phyloP scores from a whole-genome alignment of 345 rosid species.

The Draba incana region DNA sequence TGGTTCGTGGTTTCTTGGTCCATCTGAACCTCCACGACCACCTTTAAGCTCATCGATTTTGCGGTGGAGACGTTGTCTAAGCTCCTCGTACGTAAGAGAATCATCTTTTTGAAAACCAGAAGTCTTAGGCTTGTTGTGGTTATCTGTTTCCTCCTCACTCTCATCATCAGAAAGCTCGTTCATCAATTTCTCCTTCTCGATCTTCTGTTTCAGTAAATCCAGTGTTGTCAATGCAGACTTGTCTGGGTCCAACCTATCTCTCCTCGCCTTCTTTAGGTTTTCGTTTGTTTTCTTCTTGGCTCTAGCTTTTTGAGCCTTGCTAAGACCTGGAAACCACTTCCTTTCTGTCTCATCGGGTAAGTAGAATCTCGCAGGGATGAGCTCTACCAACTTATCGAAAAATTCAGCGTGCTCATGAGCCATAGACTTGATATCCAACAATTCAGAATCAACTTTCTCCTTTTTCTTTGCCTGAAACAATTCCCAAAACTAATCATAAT shows the following conservation, averaged over 20 bases:
- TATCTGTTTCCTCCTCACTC: constrained; percentile 49
- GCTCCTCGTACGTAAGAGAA: constrained; percentile 74
- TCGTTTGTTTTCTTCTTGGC: constrained; percentile 69
- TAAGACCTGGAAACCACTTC: constrained; percentile 81
- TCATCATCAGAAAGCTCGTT: constrained; percentile 34
- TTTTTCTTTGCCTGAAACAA: constrained; percentile 53
- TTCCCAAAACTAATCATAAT: constrained; percentile 30
- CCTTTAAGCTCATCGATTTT: constrained; percentile 75
- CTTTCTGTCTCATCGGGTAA: constrained; percentile 76
- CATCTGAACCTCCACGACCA: constrained; percentile 49
- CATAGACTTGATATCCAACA: constrained; percentile 45
- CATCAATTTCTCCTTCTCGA: constrained; percentile 63
- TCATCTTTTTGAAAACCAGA: constrained; percentile 37
- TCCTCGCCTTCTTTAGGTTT: constrained; percentile 79
- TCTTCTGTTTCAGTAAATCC: constrained; percentile 62
- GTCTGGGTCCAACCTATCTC: constrained; percentile 78
- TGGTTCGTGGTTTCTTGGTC: constrained; percentile 33
- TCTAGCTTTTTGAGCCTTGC: constrained; percentile 62
- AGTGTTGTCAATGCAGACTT: constrained; percentile 60
- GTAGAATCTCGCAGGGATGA: constrained; percentile 90
- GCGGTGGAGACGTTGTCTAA: constrained; percentile 63
- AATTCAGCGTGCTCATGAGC: constrained; percentile 58
- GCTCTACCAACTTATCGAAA: constrained; percentile 77
- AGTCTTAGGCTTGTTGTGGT: constrained; percentile 40
- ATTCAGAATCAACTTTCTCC: constrained; percentile 26